Evolutionary conservation across 768 basidiomycete genomes (phyloP).

Genomic region (Naganishia friedmannii): DNA sequence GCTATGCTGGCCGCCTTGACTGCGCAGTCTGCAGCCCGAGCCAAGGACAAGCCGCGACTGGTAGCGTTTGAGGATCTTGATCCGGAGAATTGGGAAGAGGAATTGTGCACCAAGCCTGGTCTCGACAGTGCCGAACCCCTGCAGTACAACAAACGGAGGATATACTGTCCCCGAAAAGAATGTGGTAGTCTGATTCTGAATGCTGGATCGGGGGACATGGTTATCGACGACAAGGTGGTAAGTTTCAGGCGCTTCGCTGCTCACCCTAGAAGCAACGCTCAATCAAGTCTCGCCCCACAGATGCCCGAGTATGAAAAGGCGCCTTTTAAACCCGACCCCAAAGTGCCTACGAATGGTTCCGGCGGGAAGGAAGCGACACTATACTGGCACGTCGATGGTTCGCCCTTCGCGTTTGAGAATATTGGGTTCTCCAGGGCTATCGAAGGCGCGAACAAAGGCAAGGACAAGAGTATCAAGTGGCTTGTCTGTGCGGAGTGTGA

Average conservation of each 20-base stretch:
- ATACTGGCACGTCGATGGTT: slow-evolving; percentile 44
- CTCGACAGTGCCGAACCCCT: not conserved
- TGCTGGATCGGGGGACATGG: slow-evolving; percentile 38
- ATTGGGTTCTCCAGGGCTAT: slow-evolving; percentile 49
- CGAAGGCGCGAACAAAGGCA: slow-evolving; percentile 20
- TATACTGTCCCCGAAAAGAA: slow-evolving; percentile 48
- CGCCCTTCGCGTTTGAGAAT: slow-evolving; percentile 52
- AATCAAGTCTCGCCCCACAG: slow-evolving; percentile 25
- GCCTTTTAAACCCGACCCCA: slow-evolving; percentile 37
- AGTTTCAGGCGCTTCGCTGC: not conserved
- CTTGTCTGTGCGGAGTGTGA: slow-evolving; percentile 53
- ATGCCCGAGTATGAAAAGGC: slow-evolving; percentile 40
- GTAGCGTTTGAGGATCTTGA: slow-evolving; percentile 24
- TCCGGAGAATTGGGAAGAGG: slow-evolving; percentile 11
- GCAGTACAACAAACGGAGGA: slow-evolving; percentile 35
- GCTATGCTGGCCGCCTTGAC: slow-evolving; percentile 45
- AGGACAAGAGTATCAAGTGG: slow-evolving; percentile 44
- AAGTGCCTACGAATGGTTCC: not conserved
- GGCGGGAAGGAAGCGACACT: slow-evolving; percentile 11
- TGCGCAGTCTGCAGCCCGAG: slow-evolving; percentile 37
- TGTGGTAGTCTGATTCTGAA: slow-evolving; percentile 48
- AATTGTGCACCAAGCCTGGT: slow-evolving; percentile 6
- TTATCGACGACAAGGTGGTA: slow-evolving; percentile 27
- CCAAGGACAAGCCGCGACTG: slow-evolving; percentile 30
- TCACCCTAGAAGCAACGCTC: not conserved